Conservation (phyloP, 139 green algal species). For the Micromonas pusilla region DNA sequence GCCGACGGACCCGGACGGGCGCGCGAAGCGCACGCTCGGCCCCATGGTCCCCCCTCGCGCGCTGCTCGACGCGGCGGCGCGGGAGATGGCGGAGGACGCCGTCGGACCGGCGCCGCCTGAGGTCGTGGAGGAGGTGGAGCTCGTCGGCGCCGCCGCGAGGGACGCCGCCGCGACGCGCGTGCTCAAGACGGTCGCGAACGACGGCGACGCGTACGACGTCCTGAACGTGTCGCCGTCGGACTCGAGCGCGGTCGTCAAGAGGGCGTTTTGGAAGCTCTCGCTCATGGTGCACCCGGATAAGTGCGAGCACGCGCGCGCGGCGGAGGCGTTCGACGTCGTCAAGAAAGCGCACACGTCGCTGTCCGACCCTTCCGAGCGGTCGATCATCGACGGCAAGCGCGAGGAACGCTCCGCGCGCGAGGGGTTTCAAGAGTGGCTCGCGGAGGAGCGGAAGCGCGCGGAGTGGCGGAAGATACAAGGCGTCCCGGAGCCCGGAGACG, state of each 20-base stretch:
- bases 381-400: neutral
- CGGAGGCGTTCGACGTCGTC: slow-evolving; percentile 31
- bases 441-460: neutral
- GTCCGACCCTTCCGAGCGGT: neutral
- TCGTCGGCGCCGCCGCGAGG: neutral
- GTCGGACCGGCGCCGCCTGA: slow-evolving; percentile 14
- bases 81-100: neutral
- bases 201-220: slow-evolving; percentile 31
- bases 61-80: slow-evolving; percentile 2
- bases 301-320: slow-evolving; percentile 28
- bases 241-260: slow-evolving; percentile 22
- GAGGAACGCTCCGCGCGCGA: neutral
- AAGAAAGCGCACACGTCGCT: slow-evolving; percentile 21
- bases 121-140: neutral
- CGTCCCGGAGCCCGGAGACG: neutral
- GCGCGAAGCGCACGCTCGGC: neutral
- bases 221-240: slow-evolving; percentile 25
- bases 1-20: no score
- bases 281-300: slow-evolving; percentile 38
- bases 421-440: slow-evolving; percentile 11
- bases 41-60: slow-evolving; percentile 10
- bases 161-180: neutral
- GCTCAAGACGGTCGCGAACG: neutral
- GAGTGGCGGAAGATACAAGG: neutral
- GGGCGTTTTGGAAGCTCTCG: slow-evolving; percentile 25